A percentile compares a stretch with the other conserved stretches of the same genome.
Conservation (phyloP, 2,329 filamentous ascomycete genomes). For the Penicillium vulpinum region DNA sequence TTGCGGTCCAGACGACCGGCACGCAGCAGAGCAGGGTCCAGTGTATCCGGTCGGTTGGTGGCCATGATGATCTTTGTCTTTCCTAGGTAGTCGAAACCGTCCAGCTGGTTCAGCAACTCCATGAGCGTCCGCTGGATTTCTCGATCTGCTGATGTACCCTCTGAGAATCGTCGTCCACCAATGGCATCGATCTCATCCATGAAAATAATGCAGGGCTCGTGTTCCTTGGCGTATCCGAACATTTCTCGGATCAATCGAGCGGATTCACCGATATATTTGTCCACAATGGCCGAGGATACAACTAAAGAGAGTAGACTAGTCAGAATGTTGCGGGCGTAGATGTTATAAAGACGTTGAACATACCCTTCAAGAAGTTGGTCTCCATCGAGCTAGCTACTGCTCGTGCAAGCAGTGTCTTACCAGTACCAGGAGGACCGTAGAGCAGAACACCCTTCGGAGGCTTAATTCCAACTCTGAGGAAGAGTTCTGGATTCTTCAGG, state of each 20-base stretch:
- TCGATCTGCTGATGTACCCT: slow-evolving; percentile 94
- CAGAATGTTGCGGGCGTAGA: slow-evolving; percentile 4
- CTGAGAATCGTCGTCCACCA: slow-evolving; percentile 91
- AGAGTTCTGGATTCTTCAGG: slow-evolving; percentile 97
- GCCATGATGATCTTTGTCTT: slow-evolving; percentile 99
- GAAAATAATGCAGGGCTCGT: slow-evolving; percentile 99
- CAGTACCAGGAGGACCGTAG: slow-evolving; percentile 94
- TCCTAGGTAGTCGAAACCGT: slow-evolving; percentile 98
- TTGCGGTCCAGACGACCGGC: slow-evolving; percentile 94
- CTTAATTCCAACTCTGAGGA: slow-evolving; percentile 96
- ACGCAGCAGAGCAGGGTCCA: slow-evolving; percentile 88
- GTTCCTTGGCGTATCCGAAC: slow-evolving; percentile 99
- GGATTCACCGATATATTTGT: slow-evolving; percentile 99
- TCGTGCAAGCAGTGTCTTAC: slow-evolving; percentile 91
- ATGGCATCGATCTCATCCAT: slow-evolving; percentile 99
- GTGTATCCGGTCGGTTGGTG: slow-evolving; percentile 94
- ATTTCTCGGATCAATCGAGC: slow-evolving; percentile 96
- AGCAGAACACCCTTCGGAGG: slow-evolving; percentile 95
- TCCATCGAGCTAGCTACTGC: slow-evolving; percentile 95
- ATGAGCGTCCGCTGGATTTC: slow-evolving; percentile 98
- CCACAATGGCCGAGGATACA: slow-evolving; percentile 96
- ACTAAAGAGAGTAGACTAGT: slow-evolving; percentile 54
- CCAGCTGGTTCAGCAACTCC: slow-evolving; percentile 97
- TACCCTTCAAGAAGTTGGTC: slow-evolving; percentile 97
- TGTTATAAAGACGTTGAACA: slow-evolving; percentile 17